Evolutionary conservation across 2,329 filamentous ascomycete species (phyloP).

Genomic region (Ploettnerulaceae sp.): DNA sequence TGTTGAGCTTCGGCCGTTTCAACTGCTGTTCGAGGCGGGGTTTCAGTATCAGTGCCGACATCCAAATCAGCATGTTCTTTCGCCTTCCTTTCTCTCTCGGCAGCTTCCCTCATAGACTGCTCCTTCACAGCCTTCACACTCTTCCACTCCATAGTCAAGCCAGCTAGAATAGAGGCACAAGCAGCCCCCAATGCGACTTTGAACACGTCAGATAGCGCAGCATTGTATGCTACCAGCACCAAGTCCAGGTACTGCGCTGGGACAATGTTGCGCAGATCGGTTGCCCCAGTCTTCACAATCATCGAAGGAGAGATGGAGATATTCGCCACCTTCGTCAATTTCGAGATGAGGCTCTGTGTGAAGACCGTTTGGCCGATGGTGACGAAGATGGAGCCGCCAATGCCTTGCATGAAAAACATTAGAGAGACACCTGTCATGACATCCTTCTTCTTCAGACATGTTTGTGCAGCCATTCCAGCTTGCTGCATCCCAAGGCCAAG

Average conservation of each 20-base stretch:
- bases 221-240: conserved; percentile 52
- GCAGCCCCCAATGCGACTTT: conserved; percentile 49
- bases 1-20: no score
- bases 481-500: conserved; percentile 32
- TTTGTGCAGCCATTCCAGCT: conserved; percentile 29
- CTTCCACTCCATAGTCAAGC: conserved; percentile 51
- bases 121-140: conserved; percentile 45
- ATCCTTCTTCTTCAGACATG: conserved; percentile 26
- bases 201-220: conserved; percentile 47
- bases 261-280: conserved; percentile 41
- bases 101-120: neutral
- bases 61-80: no score
- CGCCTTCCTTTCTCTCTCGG: neutral
- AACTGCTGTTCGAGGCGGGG: no score
- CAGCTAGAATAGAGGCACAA: conserved; percentile 44
- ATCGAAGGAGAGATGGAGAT: conserved; percentile 7
- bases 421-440: conserved; percentile 32
- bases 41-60: no score
- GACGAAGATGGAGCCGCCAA: conserved; percentile 37
- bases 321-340: conserved; percentile 11
- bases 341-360: conserved; percentile 27
- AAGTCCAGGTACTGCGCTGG: conserved; percentile 37
- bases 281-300: conserved; percentile 42
- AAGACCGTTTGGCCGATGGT: conserved; percentile 30
- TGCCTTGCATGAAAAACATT: conserved; percentile 35